phyloP scores from a whole-genome alignment of 768 basidiomycete species.

The Tulasnella sp. region DNA sequence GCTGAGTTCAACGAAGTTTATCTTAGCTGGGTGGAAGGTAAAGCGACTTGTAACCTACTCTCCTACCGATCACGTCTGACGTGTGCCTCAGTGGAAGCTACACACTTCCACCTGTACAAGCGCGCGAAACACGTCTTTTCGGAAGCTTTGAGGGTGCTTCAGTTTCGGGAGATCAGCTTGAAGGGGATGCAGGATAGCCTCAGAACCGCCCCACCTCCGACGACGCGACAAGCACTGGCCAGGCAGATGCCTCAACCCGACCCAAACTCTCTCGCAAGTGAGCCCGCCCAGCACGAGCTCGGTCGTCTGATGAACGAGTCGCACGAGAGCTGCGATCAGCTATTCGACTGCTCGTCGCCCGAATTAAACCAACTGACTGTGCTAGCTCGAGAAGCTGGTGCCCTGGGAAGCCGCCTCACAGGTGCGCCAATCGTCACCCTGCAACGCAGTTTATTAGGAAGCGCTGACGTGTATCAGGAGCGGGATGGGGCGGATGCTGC shows the following conservation, averaged over 20 bases:
- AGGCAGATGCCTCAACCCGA: slow-evolving; percentile 20
- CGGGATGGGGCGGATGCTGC: slow-evolving; percentile 87
- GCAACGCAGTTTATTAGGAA: too few species aligned
- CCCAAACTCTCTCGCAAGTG: background rate
- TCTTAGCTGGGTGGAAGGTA: slow-evolving; percentile 70
- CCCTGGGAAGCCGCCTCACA: slow-evolving; percentile 72
- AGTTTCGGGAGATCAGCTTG: slow-evolving; percentile 60
- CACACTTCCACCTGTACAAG: slow-evolving; percentile 70
- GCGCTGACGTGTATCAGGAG: slow-evolving; percentile 36
- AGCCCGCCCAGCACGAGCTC: slow-evolving; percentile 34
- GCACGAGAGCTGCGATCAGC: slow-evolving; percentile 51
- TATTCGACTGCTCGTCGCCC: slow-evolving; percentile 69
- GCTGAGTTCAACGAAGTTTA: slow-evolving; percentile 52
- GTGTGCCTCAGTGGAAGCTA: slow-evolving; percentile 49
- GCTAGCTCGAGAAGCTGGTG: slow-evolving; percentile 57
- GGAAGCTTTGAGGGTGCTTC: slow-evolving; percentile 69
- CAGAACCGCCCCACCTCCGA: slow-evolving; percentile 9
- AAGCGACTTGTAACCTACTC: slow-evolving; percentile 20
- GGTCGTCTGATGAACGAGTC: slow-evolving; percentile 71
- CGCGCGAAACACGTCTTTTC: slow-evolving; percentile 69
- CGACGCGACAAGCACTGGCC: slow-evolving; percentile 13
- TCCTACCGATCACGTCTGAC: slow-evolving; percentile 2
- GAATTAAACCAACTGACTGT: slow-evolving; percentile 60
- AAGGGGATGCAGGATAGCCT: slow-evolving; percentile 26
- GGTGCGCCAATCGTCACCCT: slow-evolving; percentile 34